phyloP scores from a whole-genome alignment of 2,329 filamentous ascomycete species.

The Neonectria hederae region DNA sequence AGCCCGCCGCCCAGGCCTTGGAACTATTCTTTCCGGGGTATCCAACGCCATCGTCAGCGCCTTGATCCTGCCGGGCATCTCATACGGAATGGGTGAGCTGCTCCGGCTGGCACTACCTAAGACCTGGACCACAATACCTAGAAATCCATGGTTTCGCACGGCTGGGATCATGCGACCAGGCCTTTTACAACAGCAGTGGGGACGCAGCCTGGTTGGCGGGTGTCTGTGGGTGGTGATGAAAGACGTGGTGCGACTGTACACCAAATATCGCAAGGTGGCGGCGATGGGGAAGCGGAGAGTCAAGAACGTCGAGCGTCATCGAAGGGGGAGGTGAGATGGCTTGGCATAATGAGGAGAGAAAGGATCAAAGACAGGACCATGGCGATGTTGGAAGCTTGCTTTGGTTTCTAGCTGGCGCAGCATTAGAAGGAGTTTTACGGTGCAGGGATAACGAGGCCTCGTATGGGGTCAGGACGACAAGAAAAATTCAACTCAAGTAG shows the following conservation, averaged over 20 bases:
- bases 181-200: slow-evolving; percentile 86
- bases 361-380: neutral
- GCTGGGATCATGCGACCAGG: slow-evolving; percentile 59
- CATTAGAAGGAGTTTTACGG: slow-evolving; percentile 22
- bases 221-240: slow-evolving; percentile 89
- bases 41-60: slow-evolving; percentile 62
- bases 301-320: slow-evolving; percentile 57
- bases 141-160: slow-evolving; percentile 37
- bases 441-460: neutral
- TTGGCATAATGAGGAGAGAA: neutral
- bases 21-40: slow-evolving; percentile 52
- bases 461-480: neutral
- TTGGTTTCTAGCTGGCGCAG: slow-evolving; percentile 2
- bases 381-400: slow-evolving; percentile 1
- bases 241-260: slow-evolving; percentile 69
- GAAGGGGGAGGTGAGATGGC: slow-evolving; percentile 51
- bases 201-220: slow-evolving; percentile 86
- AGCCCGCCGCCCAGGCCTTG: slow-evolving; percentile 46
- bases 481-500: neutral
- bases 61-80: slow-evolving; percentile 83
- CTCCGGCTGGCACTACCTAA: slow-evolving; percentile 74
- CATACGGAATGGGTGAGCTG: slow-evolving; percentile 79
- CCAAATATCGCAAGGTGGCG: slow-evolving; percentile 69
- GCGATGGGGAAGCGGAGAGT: slow-evolving; percentile 64
- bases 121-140: slow-evolving; percentile 66